A percentile compares a stretch with the other conserved stretches of the same genome.
phyloP scores from a whole-genome alignment of 805 yeast genomes.

The Pichia californica region DNA sequence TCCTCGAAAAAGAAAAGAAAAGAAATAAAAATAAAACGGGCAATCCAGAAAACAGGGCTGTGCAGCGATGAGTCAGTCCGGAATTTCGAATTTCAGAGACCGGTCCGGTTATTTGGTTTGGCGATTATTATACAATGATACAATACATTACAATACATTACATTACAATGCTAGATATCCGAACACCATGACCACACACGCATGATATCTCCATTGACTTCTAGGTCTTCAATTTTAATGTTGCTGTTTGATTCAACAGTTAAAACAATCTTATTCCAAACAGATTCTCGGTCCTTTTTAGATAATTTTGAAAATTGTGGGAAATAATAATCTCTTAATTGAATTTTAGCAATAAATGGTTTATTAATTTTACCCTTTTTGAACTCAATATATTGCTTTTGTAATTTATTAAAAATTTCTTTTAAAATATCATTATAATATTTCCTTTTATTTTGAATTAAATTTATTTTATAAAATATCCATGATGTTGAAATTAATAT shows the following conservation, averaged over 20 bases:
- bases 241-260: constrained; percentile 61
- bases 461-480: constrained; percentile 31
- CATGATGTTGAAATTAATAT: constrained; percentile 6
- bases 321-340: constrained; percentile 60
- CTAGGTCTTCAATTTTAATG: constrained; percentile 55
- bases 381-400: constrained; percentile 35
- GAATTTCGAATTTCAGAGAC: no score
- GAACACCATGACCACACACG: constrained; percentile 86
- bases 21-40: no score
- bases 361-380: constrained; percentile 13
- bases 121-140: no score
- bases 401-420: constrained; percentile 45
- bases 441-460: constrained; percentile 32
- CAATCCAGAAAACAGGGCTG: no score
- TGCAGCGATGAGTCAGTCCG: constrained; percentile 5
- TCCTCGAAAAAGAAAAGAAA: no score
- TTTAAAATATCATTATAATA: constrained; percentile 40
- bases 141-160: no score
- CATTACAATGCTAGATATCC: constrained; percentile 25
- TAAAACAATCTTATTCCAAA: constrained; percentile 55
- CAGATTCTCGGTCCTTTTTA: constrained; percentile 34
- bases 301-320: constrained; percentile 17
- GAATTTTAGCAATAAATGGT: constrained; percentile 59
- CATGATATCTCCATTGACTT: constrained; percentile 81
- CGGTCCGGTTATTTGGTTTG: no score